These are phyloP conservation scores for Termitomyces sp. DNA, from an alignment of 768 basidiomycete genomes.

Conservation along the genomic window DNA sequence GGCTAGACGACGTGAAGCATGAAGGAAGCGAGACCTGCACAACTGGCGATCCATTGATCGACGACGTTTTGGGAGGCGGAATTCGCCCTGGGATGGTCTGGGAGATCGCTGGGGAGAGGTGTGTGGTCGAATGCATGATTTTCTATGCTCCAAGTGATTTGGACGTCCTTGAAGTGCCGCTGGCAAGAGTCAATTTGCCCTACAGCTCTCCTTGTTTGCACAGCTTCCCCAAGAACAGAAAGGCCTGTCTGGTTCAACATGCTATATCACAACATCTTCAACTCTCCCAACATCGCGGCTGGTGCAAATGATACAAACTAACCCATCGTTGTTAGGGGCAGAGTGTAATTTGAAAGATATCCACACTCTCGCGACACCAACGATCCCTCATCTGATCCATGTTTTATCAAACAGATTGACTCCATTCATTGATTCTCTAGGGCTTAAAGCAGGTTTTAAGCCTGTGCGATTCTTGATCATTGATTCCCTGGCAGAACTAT, in stretches of 20 bases:
- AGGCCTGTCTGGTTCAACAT: conserved; percentile 61
- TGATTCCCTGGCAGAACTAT: conserved; percentile 84
- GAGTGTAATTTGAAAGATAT: conserved; percentile 48
- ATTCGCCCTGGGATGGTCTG: conserved; percentile 75
- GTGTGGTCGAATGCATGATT: background rate
- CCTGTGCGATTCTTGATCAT: conserved; percentile 80
- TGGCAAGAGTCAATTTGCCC: conserved; percentile 89
- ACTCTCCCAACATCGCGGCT: conserved; percentile 64
- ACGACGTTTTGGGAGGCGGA: conserved; percentile 72
- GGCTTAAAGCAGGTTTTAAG: conserved; percentile 26
- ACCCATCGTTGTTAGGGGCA: conserved; percentile 38
- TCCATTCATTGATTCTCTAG: conserved; percentile 33
- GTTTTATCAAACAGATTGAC: conserved; percentile 54
- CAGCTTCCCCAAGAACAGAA: conserved; percentile 59
- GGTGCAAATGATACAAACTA: conserved; percentile 53
- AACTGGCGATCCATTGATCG: conserved; percentile 69
- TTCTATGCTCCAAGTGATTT: background rate
- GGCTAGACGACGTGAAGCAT: conserved; percentile 33
- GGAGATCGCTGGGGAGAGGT: conserved; percentile 92
- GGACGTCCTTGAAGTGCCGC: conserved; percentile 57
- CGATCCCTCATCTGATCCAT: conserved; percentile 47
- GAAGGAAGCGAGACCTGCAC: conserved; percentile 48
- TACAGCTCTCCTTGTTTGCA: conserved; percentile 76
- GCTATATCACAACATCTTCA: conserved; percentile 74
- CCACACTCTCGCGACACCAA: conserved; percentile 54